Evolutionary conservation across 257 asterid genomes (phyloP).

Genomic region (Linaria vulgaris): DNA sequence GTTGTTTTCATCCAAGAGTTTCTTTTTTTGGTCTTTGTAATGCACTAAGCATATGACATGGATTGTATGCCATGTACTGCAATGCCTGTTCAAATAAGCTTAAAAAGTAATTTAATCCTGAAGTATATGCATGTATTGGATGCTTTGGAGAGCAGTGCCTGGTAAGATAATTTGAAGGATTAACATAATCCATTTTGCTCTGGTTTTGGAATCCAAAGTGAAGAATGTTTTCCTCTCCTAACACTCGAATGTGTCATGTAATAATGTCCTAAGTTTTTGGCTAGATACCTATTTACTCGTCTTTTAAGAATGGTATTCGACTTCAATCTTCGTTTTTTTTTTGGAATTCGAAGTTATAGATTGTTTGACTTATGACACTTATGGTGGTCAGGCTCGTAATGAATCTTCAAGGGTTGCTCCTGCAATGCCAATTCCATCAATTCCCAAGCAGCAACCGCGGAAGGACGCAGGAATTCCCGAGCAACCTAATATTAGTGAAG

Average conservation of each 20-base stretch:
- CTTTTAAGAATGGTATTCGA: slow-evolving; percentile 6
- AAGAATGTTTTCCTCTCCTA: neutral
- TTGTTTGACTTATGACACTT: slow-evolving; percentile 1
- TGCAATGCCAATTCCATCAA: slow-evolving; percentile 53
- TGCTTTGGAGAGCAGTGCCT: no score
- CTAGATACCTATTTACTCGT: slow-evolving; percentile 6
- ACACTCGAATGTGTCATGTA: neutral
- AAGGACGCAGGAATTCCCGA: slow-evolving; percentile 48
- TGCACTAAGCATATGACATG: no score
- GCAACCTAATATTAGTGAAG: slow-evolving; percentile 47
- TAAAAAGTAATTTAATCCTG: neutral
- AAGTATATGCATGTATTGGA: no score
- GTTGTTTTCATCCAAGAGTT: slow-evolving; percentile 2
- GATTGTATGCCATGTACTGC: slow-evolving; percentile 5
- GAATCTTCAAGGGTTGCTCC: slow-evolving; percentile 49
- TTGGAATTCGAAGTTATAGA: slow-evolving; percentile 13
- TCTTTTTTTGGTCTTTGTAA: slow-evolving; percentile 16
- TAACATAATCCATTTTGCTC: neutral
- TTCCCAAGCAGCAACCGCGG: slow-evolving; percentile 56
- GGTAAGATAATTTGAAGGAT: no score
- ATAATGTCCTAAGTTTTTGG: slow-evolving; percentile 10
- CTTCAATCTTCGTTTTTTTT: slow-evolving; percentile 3
- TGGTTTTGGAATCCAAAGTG: neutral
- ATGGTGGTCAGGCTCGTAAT: slow-evolving; percentile 56
- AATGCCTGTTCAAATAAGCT: neutral